Evolutionary conservation across 306 rosid species (phyloP), one percentile per base, ranked within the genome.

Genomic region (Lotus japonicus): DNA sequence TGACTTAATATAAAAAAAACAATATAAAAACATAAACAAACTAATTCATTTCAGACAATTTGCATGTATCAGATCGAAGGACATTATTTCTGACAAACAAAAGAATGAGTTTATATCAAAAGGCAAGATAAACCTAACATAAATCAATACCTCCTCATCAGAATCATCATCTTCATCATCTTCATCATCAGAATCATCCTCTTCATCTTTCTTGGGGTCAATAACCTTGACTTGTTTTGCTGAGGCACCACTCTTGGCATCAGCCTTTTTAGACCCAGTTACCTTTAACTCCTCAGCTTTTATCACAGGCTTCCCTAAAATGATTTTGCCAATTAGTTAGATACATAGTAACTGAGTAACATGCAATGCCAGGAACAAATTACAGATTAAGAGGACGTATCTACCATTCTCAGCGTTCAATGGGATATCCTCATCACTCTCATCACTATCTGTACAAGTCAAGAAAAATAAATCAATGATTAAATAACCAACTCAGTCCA

Each of bases 181-280:
- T 0, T 71, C 87, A 2, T 79, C 84, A 15, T 81, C 87, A 15
- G 88, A 80, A 0, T 71, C 91, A 0, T 80, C 86, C 11, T 71
- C 83, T 0, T 66, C 72, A 1, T 70, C 86, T 48, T 86, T 85
- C 73, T 58, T 82, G 4, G 89, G 91, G 2, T 80, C 94, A 38
- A 76, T 70, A 63, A 84, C 73, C 51, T 86, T 94, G 6, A 72
- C 95, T 9, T 85, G 74, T 65, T 88, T 90, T 13, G n/a, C n/a
- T n/a, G 84, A 11, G 9, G 82, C 39, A 64, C 70, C 76, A 13
- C 50, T 65, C 64, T 81, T 87, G 17, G 73, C 76, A 74, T 38
- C 68, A 64, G 50, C 41, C 11, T 46, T 31, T 51, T 88, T 88
- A n/a, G 80, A 11, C 9, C 18, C 70, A 49, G 66, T 31, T n/a